Percentiles rank a stretch among this genome's conserved stretches.
Evolutionary conservation across 768 basidiomycete genomes (phyloP).

Genomic region (Suillus luteus): DNA sequence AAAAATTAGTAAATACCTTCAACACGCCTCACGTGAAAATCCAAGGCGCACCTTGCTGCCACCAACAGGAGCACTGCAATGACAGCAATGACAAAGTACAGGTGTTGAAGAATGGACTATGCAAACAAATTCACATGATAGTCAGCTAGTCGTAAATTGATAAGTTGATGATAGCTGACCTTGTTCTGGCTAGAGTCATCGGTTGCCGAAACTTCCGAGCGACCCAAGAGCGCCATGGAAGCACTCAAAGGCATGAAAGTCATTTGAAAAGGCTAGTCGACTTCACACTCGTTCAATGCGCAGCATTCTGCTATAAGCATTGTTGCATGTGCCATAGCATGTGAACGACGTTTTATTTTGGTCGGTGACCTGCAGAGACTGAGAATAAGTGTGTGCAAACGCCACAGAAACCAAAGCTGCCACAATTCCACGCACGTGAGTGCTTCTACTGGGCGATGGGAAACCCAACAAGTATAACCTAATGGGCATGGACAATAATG

Average conservation of each 20-base stretch:
- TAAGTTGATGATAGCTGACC: constrained; percentile 19
- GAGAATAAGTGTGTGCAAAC: constrained; percentile 11
- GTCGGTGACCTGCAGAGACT: background rate
- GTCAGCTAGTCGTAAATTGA: background rate
- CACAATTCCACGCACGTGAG: constrained; percentile 16
- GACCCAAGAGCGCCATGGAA: background rate
- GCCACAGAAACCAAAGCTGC: constrained; percentile 28
- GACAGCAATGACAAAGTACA: constrained; percentile 27
- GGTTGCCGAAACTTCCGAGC: constrained; percentile 9
- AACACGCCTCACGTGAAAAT: background rate
- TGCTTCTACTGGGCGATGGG: background rate
- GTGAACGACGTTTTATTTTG: constrained; percentile 7
- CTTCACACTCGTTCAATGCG: constrained; percentile 9
- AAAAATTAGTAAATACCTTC: background rate
- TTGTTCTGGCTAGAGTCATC: background rate
- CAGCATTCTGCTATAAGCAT: constrained; percentile 7
- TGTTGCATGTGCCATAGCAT: background rate
- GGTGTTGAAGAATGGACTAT: constrained; percentile 25
- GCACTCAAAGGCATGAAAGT: constrained; percentile 4
- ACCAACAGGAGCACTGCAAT: constrained; percentile 21
- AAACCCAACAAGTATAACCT: background rate
- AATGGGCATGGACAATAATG: constrained; percentile 35
- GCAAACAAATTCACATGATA: background rate
- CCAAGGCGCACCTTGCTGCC: constrained; percentile 21
- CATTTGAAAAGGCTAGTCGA: constrained; percentile 12